A percentile compares a stretch with the other conserved stretches of the same genome.
phyloP scores from a whole-genome alignment of 352 stramenopile genomes.

The Pythium biforme region DNA sequence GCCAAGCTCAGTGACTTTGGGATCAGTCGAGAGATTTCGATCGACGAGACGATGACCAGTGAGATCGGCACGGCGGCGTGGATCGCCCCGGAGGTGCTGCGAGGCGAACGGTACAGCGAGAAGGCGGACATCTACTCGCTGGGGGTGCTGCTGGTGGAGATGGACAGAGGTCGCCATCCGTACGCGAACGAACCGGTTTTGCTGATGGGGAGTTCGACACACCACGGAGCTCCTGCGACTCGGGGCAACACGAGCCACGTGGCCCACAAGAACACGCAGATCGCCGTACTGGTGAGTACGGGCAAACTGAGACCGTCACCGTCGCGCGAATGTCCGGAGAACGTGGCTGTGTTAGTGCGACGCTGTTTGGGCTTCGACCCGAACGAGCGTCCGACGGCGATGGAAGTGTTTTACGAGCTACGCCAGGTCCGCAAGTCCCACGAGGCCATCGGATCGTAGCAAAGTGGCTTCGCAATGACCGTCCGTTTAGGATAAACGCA shows the following conservation, averaged over 20 bases:
- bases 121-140: conserved; percentile 34
- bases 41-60: conserved; percentile 25
- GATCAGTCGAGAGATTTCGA: conserved; percentile 15
- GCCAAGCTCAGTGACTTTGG: conserved; percentile 31
- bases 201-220: neutral
- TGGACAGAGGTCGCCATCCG: conserved; percentile 1
- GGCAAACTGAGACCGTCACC: neutral
- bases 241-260: neutral
- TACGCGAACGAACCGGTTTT: neutral
- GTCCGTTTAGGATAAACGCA: no score
- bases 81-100: conserved; percentile 19
- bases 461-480: no score
- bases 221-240: neutral
- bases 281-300: neutral
- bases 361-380: neutral
- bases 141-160: conserved; percentile 27
- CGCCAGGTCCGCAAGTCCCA: neutral
- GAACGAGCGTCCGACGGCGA: conserved; percentile 3
- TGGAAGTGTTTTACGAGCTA: conserved; percentile 11
- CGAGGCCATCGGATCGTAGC: neutral
- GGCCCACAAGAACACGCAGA: neutral
- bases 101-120: conserved; percentile 27
- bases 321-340: neutral
- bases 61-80: conserved; percentile 29
- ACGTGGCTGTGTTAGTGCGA: neutral